Evolutionary conservation across 441 rosid genomes (phyloP).

Genomic region (Populus hybrid): DNA sequence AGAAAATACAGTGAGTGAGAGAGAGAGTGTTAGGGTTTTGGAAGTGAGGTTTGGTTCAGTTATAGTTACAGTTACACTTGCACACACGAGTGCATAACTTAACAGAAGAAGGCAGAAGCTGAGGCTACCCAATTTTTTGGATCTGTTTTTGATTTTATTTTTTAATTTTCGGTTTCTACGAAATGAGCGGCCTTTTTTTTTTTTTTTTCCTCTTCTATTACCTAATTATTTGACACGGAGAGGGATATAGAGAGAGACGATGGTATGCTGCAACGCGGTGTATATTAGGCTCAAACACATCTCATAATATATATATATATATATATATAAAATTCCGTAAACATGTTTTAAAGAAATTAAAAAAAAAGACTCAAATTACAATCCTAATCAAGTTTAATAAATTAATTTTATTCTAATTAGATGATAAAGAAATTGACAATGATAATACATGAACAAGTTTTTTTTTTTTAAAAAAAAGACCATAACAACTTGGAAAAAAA

Average conservation of each 20-base stretch:
- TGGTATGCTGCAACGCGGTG: neutral
- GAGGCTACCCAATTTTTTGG: neutral
- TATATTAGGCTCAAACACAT: neutral
- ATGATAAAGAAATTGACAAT: too few relatives aligned
- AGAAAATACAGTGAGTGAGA: neutral
- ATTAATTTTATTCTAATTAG: too few relatives aligned
- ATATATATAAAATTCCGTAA: too few relatives aligned
- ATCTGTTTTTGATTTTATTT: neutral
- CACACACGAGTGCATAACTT: neutral
- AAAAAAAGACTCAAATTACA: too few relatives aligned
- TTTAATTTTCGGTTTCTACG: neutral
- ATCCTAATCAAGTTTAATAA: too few relatives aligned
- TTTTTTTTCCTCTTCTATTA: too few relatives aligned
- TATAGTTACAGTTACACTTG: too few relatives aligned
- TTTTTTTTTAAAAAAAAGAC: too few relatives aligned
- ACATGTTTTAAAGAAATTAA: too few relatives aligned
- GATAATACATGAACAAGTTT: too few relatives aligned
- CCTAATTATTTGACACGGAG: neutral
- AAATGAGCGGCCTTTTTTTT: neutral
- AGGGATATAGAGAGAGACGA: neutral
- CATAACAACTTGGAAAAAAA: too few relatives aligned
- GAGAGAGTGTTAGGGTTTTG: neutral
- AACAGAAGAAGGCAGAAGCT: neutral
- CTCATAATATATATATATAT: too few relatives aligned
- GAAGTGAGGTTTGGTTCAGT: neutral